Evolutionary conservation across 1,284 basidiomycete species (phyloP).

Genomic region (Pseudozyma hubeiensis): DNA sequence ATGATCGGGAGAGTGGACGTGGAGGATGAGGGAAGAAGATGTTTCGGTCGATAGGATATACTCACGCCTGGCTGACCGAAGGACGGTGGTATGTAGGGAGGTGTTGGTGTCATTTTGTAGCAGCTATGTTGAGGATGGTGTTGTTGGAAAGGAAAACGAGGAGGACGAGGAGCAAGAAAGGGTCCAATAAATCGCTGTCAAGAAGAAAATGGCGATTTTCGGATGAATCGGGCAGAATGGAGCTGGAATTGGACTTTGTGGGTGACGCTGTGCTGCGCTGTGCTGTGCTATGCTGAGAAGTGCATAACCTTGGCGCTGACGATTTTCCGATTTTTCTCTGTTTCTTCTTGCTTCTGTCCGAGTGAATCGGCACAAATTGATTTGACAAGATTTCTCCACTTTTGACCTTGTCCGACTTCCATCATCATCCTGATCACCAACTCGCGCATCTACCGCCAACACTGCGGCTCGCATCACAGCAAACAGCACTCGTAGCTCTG

Average conservation of each 20-base stretch:
- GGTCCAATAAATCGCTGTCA: neutral
- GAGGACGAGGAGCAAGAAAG: neutral
- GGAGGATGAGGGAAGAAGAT: conserved; percentile 9
- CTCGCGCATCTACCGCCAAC: neutral
- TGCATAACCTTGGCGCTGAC: neutral
- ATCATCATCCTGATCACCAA: neutral
- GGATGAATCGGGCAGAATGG: neutral
- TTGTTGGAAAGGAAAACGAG: neutral
- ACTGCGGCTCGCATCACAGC: too few relatives aligned
- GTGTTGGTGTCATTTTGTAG: neutral
- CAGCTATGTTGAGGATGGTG: neutral
- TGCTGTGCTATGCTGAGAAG: too few relatives aligned
- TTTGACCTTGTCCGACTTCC: too few relatives aligned
- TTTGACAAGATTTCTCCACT: too few relatives aligned
- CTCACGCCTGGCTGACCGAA: conserved; percentile 53
- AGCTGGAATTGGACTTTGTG: too few relatives aligned
- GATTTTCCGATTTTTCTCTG: neutral
- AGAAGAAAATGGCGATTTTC: neutral
- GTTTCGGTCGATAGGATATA: conserved; percentile 49
- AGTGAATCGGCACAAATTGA: neutral
- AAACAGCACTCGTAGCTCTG: too few relatives aligned
- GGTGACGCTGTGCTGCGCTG: too few relatives aligned
- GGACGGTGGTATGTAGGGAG: conserved; percentile 41
- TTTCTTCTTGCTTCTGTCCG: neutral
- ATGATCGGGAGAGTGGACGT: conserved; percentile 18